A percentile compares a stretch with the other conserved stretches of the same genome.
Conservation (phyloP, 2,329 filamentous ascomycete genomes). For the Epicoccum sorghinum region DNA sequence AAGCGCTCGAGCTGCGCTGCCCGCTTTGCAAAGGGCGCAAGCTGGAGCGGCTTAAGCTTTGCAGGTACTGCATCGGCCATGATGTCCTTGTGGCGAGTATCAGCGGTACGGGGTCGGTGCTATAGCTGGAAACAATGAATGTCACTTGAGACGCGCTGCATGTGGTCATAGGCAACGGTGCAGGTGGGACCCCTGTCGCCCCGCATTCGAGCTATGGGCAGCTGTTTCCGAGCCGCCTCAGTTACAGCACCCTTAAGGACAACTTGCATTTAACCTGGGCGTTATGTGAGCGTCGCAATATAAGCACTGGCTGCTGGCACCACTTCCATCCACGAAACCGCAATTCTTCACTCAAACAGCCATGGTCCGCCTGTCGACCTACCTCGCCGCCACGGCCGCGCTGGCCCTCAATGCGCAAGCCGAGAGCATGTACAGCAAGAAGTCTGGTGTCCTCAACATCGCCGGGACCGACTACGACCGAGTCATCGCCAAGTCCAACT, state of each 20-base stretch:
- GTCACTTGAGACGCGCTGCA: neutral
- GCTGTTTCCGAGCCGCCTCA: slow-evolving; percentile 20
- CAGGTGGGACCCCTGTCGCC: slow-evolving; percentile 18
- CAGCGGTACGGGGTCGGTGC: no score
- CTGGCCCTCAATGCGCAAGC: slow-evolving; percentile 70
- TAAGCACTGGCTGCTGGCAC: slow-evolving; percentile 22
- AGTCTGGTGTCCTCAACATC: slow-evolving; percentile 84
- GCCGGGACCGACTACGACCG: slow-evolving; percentile 79
- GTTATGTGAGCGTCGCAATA: slow-evolving; percentile 26
- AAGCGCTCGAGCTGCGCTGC: slow-evolving; percentile 81
- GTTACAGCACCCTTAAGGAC: slow-evolving; percentile 26
- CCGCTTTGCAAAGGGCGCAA: slow-evolving; percentile 81
- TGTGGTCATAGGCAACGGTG: slow-evolving; percentile 14
- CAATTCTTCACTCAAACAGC: slow-evolving; percentile 8
- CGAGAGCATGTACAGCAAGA: slow-evolving; percentile 82
- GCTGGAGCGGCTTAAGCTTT: slow-evolving; percentile 78
- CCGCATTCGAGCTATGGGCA: slow-evolving; percentile 27
- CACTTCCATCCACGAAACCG: slow-evolving; percentile 6
- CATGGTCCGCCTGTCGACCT: slow-evolving; percentile 46
- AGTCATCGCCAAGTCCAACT: slow-evolving; percentile 84
- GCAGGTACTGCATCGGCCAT: slow-evolving; percentile 78
- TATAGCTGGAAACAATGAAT: no score
- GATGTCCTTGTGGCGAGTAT: slow-evolving; percentile 2
- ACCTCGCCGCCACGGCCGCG: slow-evolving; percentile 63
- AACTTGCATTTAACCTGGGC: slow-evolving; percentile 22